Evolutionary conservation across 1,284 basidiomycete genomes (phyloP).

Genomic region (Flammula alnicola): DNA sequence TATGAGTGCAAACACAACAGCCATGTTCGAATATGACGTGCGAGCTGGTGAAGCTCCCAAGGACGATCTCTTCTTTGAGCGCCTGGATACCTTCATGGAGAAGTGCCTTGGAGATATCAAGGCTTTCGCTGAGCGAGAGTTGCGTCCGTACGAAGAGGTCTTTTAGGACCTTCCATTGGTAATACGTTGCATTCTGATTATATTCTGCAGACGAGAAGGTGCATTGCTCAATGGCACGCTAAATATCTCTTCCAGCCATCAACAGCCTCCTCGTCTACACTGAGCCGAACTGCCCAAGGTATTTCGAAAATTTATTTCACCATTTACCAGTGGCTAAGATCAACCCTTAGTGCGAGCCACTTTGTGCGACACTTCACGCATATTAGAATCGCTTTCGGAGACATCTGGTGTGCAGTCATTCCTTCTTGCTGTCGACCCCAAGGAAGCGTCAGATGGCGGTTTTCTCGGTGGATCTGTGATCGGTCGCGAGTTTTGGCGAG

Average conservation of each 20-base stretch:
- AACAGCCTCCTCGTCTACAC: slow-evolving; percentile 8
- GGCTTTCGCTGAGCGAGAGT: slow-evolving; percentile 62
- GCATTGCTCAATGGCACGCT: slow-evolving; percentile 61
- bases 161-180: slow-evolving; percentile 28
- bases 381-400: slow-evolving; percentile 53
- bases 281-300: slow-evolving; percentile 22
- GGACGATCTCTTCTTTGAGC: slow-evolving; percentile 61
- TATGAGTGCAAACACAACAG: slow-evolving; percentile 18
- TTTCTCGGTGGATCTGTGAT: slow-evolving; percentile 64
- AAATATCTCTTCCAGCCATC: slow-evolving; percentile 52
- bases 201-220: slow-evolving; percentile 50
- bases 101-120: slow-evolving; percentile 59
- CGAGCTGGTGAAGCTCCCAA: slow-evolving; percentile 23
- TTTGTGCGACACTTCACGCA: slow-evolving; percentile 51
- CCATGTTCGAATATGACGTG: slow-evolving; percentile 33
- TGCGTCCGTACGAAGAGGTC: slow-evolving; percentile 63
- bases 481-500: slow-evolving; percentile 69
- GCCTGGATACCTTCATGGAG: slow-evolving; percentile 63
- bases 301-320: slow-evolving; percentile 2
- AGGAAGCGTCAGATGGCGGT: slow-evolving; percentile 47
- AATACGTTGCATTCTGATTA: slow-evolving; percentile 20
- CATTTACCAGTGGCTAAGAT: not conserved
- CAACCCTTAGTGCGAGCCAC: slow-evolving; percentile 44
- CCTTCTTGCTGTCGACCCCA: slow-evolving; percentile 60
- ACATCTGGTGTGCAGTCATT: slow-evolving; percentile 61